Evolutionary conservation across 495 filamentous ascomycete species (phyloP), one percentile per base, ranked within the genome.

Genomic region (Bacidia gigantensis): DNA sequence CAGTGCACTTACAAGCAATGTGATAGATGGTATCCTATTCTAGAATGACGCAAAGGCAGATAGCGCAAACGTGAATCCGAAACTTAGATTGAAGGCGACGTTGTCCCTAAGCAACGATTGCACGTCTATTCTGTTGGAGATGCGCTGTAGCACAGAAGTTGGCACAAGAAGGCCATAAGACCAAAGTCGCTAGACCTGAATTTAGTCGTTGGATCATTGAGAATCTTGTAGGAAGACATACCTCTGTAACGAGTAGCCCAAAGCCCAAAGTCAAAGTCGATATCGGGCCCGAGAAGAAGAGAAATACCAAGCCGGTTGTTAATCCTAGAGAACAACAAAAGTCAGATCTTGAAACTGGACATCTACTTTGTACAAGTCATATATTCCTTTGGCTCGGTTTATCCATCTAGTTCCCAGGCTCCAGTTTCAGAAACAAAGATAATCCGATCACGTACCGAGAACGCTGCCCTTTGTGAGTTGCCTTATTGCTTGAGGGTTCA

Each of bases 31-130:
- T n/a, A n/a, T n/a, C n/a, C n/a, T n/a, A n/a, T n/a, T n/a, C 29
- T 61, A 74, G 48, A 76, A 74, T 46, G 68, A 65, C 52, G 69
- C 78, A 69, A 92, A 86, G 0, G 82, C 83, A 29, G 85, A 86
- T 59, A 92, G 66, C 11, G 81, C 79, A 73, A 92, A 90, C 25
- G 83, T 84, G 3, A 70, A 57, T 10, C 83, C 86, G 60, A 92
- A 90, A 38, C 78, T 81, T 9, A 90, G 58, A 72, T 89, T 92
- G 61, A 93, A 87, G 0, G 82, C 81, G 18, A 77, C 70, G 61
- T 89, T 76, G 52, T 80, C 73, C 56, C 77, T 75, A 51, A 92
- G 64, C 2, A 78, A 73, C 1, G 72, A 72, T 22, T 71, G 62
- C 46, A 85, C n/a, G 60, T 84, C 69, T 22, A 79, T 71, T 12